Base-by-base conservation (phyloP, 1,139 yeast genomes). In the Suhomyces guaymorum region DNA sequence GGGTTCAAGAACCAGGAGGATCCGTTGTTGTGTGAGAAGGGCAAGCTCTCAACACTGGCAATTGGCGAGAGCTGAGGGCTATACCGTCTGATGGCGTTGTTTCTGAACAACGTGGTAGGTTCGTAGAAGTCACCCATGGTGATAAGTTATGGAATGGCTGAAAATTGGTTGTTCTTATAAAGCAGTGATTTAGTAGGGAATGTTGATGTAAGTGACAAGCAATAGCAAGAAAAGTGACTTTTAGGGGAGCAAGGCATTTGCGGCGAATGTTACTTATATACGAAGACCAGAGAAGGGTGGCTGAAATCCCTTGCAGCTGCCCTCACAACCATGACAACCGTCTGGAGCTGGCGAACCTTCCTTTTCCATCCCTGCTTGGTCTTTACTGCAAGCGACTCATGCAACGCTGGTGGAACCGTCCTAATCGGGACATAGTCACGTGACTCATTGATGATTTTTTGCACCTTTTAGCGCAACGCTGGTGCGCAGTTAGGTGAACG, bases 51-150 rank as follows among this genome's bases (percentile, higher is more conserved):
- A 15, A 46, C 49, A 35, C 64, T 59, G 4, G 63, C 47, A 4
- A 52, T 55, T 10, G 68, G 67, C 0, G 66, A 54, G n/a, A 57
- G 47, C 10, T 48, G 44, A 3, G 61, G 58, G 25, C 54, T 52
- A 39, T 42, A 54, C 39, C 65, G 49, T 41, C 65, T 56, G 14
- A 70, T 61, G n/a, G 76, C 76, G 46, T 70, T 70, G 41, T 67
- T 65, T 42, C 76, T 60, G 44, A 70, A 70, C 33, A 70, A 59
- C 34, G 65, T 49, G 4, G 72, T 66, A 16, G 76, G 75, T 45
- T 69, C 67, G 55, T 70, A 70, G 46, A 51, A 68, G 19, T 62
- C 66, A 6, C 57, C 37, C 70, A 64, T 65, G 15, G 8, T 28
- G 15, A 26, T n/a, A n/a, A n/a, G n/a, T n/a, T n/a, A 10, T 16